A percentile compares a stretch with the other conserved stretches of the same genome.
These are phyloP conservation scores for Cokeromyces recurvatus DNA, from an alignment of 371 early-diverging fungal species.

Conservation along the genomic window DNA sequence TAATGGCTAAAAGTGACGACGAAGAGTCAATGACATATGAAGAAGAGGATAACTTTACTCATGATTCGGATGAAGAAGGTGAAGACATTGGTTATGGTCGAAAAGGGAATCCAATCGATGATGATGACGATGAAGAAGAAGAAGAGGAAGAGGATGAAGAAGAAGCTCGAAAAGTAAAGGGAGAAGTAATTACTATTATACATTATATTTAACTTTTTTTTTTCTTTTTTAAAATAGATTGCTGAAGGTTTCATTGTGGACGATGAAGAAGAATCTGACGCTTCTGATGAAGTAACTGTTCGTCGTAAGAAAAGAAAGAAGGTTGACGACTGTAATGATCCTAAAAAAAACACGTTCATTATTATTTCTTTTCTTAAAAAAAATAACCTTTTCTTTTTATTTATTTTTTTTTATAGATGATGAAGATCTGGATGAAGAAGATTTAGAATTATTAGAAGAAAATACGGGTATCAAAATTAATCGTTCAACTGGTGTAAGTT, in stretches of 20 bases:
- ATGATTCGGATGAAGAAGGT: constrained; percentile 35
- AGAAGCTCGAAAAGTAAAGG: constrained; percentile 47
- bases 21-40: constrained; percentile 16
- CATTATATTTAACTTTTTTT: constrained; percentile 3
- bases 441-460: constrained; percentile 79
- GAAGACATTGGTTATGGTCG: constrained; percentile 44
- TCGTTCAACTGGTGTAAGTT: constrained; percentile 44
- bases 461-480: constrained; percentile 70
- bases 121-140: constrained; percentile 56
- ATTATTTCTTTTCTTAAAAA: not conserved
- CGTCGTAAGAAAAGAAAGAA: constrained; percentile 51
- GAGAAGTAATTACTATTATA: constrained; percentile 10
- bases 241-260: constrained; percentile 66
- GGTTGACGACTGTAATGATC: constrained; percentile 40
- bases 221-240: too few relatives aligned
- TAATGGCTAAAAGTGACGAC: constrained; percentile 19
- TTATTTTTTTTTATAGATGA: constrained; percentile 18
- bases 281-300: constrained; percentile 29
- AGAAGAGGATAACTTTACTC: constrained; percentile 11
- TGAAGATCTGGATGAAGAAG: constrained; percentile 86
- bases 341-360: not conserved
- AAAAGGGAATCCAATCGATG: constrained; percentile 36
- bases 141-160: constrained; percentile 57
- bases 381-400: not conserved
- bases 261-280: constrained; percentile 56